These are phyloP conservation scores for Gentiana dahurica DNA, from an alignment of 257 asterid genomes.

Conservation along the genomic window DNA sequence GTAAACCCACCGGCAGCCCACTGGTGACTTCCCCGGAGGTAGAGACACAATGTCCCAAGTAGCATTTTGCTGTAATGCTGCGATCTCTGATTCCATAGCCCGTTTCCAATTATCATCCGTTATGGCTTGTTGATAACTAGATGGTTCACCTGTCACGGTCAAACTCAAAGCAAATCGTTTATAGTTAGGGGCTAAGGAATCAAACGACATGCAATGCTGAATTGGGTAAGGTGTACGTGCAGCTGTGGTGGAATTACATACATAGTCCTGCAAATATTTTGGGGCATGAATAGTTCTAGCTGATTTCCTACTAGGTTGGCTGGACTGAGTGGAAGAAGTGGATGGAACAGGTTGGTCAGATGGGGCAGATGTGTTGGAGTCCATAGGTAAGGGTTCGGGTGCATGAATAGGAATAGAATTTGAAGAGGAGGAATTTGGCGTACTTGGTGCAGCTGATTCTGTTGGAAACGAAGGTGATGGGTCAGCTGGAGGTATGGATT, in stretches of 20 bases:
- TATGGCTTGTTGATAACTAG: not conserved
- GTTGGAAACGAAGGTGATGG: not conserved
- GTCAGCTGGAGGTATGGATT: not conserved
- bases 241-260: not conserved
- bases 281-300: not conserved
- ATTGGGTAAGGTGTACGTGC: not conserved
- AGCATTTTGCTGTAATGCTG: not conserved
- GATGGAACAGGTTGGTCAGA: not conserved
- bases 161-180: no score
- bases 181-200: no score
- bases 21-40: not conserved
- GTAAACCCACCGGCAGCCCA: not conserved
- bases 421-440: no score
- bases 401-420: not conserved
- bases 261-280: no score
- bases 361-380: not conserved
- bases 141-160: no score
- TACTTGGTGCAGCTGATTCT: not conserved
- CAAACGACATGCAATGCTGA: no score
- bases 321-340: not conserved
- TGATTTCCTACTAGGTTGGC: not conserved
- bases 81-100: not conserved
- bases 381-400: not conserved
- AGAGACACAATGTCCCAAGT: not conserved
- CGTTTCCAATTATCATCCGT: not conserved